Evolutionary conservation across 768 basidiomycete genomes (phyloP).

Genomic region (Leccinum pellstonianum): DNA sequence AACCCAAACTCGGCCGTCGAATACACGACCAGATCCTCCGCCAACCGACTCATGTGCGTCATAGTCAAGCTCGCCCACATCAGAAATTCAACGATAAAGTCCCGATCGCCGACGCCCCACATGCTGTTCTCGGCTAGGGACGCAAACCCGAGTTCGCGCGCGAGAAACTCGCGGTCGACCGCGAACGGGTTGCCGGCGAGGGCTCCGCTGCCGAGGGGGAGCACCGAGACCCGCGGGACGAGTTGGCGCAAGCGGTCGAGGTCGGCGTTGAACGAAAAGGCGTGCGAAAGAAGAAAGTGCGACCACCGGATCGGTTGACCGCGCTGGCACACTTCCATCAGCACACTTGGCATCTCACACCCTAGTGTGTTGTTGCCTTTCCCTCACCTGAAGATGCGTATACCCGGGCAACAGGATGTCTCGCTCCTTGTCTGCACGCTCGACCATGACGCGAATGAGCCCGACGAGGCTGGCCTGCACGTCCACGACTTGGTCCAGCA

Average conservation of each 20-base stretch:
- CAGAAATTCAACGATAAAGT: slow-evolving; percentile 95
- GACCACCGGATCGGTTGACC: slow-evolving; percentile 99
- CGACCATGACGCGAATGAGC: slow-evolving; percentile 84
- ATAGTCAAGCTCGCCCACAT: slow-evolving; percentile 94
- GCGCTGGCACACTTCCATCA: slow-evolving; percentile 66
- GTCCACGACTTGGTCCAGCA: slow-evolving; percentile 71
- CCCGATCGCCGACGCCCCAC: slow-evolving; percentile 95
- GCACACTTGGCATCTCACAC: neutral
- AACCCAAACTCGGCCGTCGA: slow-evolving; percentile 98
- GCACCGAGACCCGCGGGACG: slow-evolving; percentile 85
- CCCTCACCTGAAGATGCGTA: slow-evolving; percentile 88
- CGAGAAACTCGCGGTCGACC: slow-evolving; percentile 91
- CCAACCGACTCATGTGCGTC: slow-evolving; percentile 91
- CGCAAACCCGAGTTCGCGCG: slow-evolving; percentile 83
- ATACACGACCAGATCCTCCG: slow-evolving; percentile 96
- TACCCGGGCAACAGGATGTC: slow-evolving; percentile 92
- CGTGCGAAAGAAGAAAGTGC: slow-evolving; percentile 92
- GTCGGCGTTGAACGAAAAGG: slow-evolving; percentile 89
- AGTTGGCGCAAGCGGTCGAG: slow-evolving; percentile 82
- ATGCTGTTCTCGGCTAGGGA: slow-evolving; percentile 94
- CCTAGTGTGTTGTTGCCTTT: too few relatives aligned
- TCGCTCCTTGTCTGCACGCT: slow-evolving; percentile 91
- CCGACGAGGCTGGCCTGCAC: slow-evolving; percentile 70
- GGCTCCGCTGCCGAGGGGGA: slow-evolving; percentile 92
- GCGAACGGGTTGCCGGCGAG: slow-evolving; percentile 96